A percentile compares a stretch with the other conserved stretches of the same genome.
phyloP scores from a whole-genome alignment of 1,139 yeast species.

The Cylindricascospora bacillispora region DNA sequence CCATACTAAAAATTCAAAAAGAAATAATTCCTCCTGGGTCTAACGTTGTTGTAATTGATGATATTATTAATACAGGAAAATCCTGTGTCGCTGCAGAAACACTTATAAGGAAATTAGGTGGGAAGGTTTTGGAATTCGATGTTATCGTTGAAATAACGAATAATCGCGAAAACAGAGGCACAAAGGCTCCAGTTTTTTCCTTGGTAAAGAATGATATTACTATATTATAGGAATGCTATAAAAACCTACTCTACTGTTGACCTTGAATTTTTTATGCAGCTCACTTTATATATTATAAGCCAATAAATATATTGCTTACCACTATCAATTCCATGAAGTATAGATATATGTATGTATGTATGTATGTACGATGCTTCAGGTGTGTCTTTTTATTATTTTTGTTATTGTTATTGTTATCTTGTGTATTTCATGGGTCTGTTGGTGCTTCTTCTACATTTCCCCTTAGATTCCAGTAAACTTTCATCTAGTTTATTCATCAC shows the following conservation, averaged over 20 bases:
- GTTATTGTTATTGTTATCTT: too few relatives aligned
- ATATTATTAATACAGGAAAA: conserved; percentile 92
- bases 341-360: too few relatives aligned
- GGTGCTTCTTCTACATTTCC: conserved; percentile 14
- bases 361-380: too few relatives aligned
- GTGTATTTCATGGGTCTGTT: conserved; percentile 17
- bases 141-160: conserved; percentile 91
- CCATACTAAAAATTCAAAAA: conserved; percentile 70
- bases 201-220: too few relatives aligned
- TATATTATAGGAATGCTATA: too few relatives aligned
- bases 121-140: conserved; percentile 57
- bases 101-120: conserved; percentile 50
- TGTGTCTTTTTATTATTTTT: too few relatives aligned
- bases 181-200: conserved; percentile 81
- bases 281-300: too few relatives aligned
- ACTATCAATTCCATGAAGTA: too few relatives aligned
- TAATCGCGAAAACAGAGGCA: too few relatives aligned
- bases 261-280: too few relatives aligned
- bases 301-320: too few relatives aligned
- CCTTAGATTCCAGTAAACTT: conserved; percentile 26
- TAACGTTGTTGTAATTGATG: conserved; percentile 73
- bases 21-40: conserved; percentile 68
- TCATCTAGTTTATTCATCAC: conserved; percentile 38
- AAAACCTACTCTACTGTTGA: too few relatives aligned
- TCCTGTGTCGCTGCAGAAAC: conserved; percentile 86